Base-by-base conservation (phyloP, 1,139 yeast genomes). In the Spencermartinsiella ligniputridi region DNA sequence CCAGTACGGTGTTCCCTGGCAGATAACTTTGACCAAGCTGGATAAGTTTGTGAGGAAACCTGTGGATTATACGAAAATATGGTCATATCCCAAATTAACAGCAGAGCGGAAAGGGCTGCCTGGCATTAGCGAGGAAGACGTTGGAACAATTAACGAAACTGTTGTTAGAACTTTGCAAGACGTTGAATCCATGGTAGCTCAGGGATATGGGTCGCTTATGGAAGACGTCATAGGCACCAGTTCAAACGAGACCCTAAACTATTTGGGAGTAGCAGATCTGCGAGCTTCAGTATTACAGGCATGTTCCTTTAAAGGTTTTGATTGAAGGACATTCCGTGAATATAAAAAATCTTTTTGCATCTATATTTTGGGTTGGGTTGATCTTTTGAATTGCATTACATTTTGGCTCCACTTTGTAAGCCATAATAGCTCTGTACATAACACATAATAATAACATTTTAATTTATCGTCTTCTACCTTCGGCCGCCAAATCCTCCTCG, bases 21-120 rank as follows among this genome's bases (percentile, higher is more conserved):
- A 85, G 51, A 62, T 88, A 3, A 75, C 88, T 0, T 77, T 86
- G 60, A 88, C 95, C 19, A 88, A 88, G 58, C 75, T 80, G 39
- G 95, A 87, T 58, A 73, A 74, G 47, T 42, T 49, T 24, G 41
- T 54, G 20, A 49, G 44, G 25, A 47, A 46, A 37, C 44, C 46
- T 2, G 51, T 42, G 8, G 32, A 27, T n/a, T 27, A 27, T 27
- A 27, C 5, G 5, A 27, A 27, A n/a, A 6, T 27, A 9, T n/a
- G n/a, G n/a, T n/a, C n/a, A n/a, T 27, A 9, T 15, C 42, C 43
- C 13, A 17, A 21, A 9, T n/a, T 16, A 5, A 29, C 25, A 32
- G 11, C 19, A 3, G 6, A 11, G 32, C 37, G 18, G 3, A 18
- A 13, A 3, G 30, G 20, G 4, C 15, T 21, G 11, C 11, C 12